Conservation (phyloP, 306 rosid species). For the Ceratonia siliqua region DNA sequence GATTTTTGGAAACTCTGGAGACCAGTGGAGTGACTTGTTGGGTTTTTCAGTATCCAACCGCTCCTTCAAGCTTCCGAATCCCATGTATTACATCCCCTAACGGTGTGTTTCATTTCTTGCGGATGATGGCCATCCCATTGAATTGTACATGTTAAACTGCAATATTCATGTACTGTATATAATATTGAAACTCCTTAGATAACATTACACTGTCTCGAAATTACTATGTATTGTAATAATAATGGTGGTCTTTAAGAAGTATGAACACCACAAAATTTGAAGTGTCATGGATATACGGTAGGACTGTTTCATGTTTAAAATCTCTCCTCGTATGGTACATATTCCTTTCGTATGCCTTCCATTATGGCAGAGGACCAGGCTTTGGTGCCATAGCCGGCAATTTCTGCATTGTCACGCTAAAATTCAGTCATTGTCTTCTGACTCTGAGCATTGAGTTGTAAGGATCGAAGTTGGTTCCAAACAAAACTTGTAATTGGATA, state of each 20-base stretch:
- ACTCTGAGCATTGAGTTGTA: constrained; percentile 21
- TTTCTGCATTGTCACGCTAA: neutral
- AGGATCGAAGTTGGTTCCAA: constrained; percentile 33
- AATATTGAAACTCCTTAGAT: constrained; percentile 2
- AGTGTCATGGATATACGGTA: neutral
- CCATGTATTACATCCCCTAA: constrained; percentile 80
- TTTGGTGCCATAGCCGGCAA: neutral
- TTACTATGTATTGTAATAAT: neutral
- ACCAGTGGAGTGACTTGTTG: constrained; percentile 92
- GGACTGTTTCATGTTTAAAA: neutral
- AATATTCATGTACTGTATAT: constrained; percentile 10
- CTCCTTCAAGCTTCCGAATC: constrained; percentile 95
- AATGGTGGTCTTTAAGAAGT: no score
- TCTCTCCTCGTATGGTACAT: neutral
- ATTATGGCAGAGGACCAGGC: constrained; percentile 41
- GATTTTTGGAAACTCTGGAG: constrained; percentile 89
- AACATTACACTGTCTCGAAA: neutral
- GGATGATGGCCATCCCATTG: neutral
- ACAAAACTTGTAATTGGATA: neutral
- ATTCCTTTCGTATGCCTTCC: neutral
- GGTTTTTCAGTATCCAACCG: constrained; percentile 62
- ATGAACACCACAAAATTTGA: neutral
- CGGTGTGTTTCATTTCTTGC: constrained; percentile 29
- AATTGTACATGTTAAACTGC: constrained; percentile 31
- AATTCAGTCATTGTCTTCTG: neutral